A percentile compares a stretch with the other conserved stretches of the same genome.
These are phyloP conservation scores for Williopsis jadinii DNA, from an alignment of 1,139 yeast species.

Conservation along the genomic window DNA sequence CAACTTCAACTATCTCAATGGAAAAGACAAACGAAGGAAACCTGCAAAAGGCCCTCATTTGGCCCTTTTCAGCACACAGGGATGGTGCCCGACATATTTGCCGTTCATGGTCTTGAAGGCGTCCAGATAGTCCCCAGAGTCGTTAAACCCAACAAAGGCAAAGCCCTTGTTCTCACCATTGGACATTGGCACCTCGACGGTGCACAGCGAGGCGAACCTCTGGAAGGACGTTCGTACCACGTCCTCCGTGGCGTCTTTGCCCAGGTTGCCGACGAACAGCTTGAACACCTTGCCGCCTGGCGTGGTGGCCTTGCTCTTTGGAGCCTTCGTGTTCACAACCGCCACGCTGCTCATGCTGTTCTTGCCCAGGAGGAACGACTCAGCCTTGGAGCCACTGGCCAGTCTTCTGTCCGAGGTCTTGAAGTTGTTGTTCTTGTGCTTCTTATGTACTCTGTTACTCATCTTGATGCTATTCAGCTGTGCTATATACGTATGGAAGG, in stretches of 20 bases:
- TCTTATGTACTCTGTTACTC: not conserved
- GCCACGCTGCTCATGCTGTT: slow-evolving; percentile 3
- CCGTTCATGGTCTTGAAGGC: slow-evolving; percentile 76
- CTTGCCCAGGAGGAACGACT: slow-evolving; percentile 31
- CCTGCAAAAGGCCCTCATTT: slow-evolving; percentile 21
- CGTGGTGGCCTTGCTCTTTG: not conserved
- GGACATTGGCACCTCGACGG: slow-evolving; percentile 45
- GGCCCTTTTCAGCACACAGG: slow-evolving; percentile 64
- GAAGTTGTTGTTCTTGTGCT: slow-evolving; percentile 17
- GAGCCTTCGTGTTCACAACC: not conserved
- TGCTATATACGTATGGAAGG: no score
- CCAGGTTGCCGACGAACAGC: slow-evolving; percentile 68
- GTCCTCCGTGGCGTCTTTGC: slow-evolving; percentile 59
- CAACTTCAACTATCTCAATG: no score
- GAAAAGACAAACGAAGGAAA: no score
- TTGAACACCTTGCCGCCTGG: slow-evolving; percentile 58
- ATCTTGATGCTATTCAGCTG: no score
- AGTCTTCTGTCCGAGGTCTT: slow-evolving; percentile 47
- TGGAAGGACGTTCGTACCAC: slow-evolving; percentile 45
- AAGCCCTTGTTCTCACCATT: slow-evolving; percentile 42
- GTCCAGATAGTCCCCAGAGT: slow-evolving; percentile 54
- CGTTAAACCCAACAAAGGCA: slow-evolving; percentile 65
- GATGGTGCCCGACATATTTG: slow-evolving; percentile 68
- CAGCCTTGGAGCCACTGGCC: slow-evolving; percentile 43
- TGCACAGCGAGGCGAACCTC: slow-evolving; percentile 42